Evolutionary conservation across 1,284 basidiomycete species (phyloP).

Genomic region (Ganoderma leucocontextum): DNA sequence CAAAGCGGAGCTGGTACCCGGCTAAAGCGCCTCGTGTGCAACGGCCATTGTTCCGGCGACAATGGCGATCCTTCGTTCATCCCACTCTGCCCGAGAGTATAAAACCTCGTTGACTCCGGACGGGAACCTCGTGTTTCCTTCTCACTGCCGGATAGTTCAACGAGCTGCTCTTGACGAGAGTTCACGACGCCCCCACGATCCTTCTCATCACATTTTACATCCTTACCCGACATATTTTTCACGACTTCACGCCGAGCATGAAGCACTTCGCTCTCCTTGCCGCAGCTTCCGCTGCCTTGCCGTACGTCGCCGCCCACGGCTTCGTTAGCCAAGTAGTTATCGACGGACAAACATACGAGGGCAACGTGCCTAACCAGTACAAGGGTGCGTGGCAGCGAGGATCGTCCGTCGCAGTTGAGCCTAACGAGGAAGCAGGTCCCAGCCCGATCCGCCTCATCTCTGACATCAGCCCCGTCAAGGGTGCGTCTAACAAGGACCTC

Average conservation of each 20-base stretch:
- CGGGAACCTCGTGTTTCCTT: conserved; percentile 9
- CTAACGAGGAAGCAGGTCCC: conserved; percentile 7
- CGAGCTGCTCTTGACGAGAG: conserved; percentile 34
- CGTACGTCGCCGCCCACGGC: conserved; percentile 33
- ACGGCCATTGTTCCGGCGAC: conserved; percentile 3
- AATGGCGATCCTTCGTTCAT: conserved; percentile 7
- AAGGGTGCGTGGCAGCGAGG: conserved; percentile 22
- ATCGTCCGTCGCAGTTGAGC: background rate
- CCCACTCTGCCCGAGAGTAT: conserved; percentile 7
- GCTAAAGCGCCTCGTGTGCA: conserved; percentile 6
- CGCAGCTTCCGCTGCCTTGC: conserved; percentile 25
- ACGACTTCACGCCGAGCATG: conserved; percentile 24
- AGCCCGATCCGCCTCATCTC: conserved; percentile 70
- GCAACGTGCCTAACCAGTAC: conserved; percentile 43
- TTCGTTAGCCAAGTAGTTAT: conserved; percentile 33
- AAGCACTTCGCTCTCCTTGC: conserved; percentile 31
- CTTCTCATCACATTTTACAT: conserved; percentile 10
- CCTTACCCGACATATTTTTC: background rate
- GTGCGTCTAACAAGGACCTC: conserved; percentile 61
- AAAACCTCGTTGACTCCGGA: conserved; percentile 7
- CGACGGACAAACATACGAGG: conserved; percentile 34
- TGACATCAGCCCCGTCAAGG: conserved; percentile 67
- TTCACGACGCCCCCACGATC: conserved; percentile 21
- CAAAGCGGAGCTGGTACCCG: background rate
- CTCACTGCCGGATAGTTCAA: conserved; percentile 16